These are phyloP conservation scores for Solanum medicagineum DNA, from an alignment of 257 asterid genomes.

Conservation along the genomic window DNA sequence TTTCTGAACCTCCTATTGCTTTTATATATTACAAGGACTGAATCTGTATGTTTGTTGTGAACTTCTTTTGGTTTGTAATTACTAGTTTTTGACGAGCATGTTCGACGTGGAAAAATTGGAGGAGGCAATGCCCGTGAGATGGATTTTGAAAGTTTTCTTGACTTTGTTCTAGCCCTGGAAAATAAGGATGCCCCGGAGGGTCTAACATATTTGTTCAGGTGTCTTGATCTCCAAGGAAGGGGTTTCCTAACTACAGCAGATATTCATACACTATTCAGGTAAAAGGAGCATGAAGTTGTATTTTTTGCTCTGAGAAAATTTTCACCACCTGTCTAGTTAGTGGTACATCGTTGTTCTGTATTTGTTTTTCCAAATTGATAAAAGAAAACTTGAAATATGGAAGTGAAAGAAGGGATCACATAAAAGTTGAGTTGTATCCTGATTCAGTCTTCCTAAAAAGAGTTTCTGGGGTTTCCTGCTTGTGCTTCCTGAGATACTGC, in stretches of 20 bases:
- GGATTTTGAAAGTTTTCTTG: constrained; percentile 95
- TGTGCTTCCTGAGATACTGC: constrained; percentile 41
- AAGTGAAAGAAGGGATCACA: constrained; percentile 50
- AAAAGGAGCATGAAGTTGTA: neutral
- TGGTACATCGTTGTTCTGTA: neutral
- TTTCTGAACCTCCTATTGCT: neutral
- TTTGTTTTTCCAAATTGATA: neutral
- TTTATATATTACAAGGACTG: neutral
- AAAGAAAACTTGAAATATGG: constrained; percentile 7
- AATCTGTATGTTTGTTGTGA: neutral
- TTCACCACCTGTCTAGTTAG: neutral
- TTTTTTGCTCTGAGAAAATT: neutral
- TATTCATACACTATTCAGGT: constrained; percentile 93
- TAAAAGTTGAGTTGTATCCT: constrained; percentile 32
- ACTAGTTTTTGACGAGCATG: constrained; percentile 92
- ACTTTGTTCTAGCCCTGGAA: constrained; percentile 89
- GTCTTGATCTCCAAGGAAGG: constrained; percentile 90
- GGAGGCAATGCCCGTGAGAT: constrained; percentile 87
- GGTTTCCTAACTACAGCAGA: constrained; percentile 94
- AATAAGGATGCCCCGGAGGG: constrained; percentile 97
- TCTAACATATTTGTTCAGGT: constrained; percentile 74
- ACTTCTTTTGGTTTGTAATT: neutral
- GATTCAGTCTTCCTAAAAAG: constrained; percentile 46
- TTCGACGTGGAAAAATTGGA: constrained; percentile 85
- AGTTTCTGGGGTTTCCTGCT: constrained; percentile 56